Conservation (phyloP, 805 yeast genomes). For the Brettanomyces naardenensis region DNA sequence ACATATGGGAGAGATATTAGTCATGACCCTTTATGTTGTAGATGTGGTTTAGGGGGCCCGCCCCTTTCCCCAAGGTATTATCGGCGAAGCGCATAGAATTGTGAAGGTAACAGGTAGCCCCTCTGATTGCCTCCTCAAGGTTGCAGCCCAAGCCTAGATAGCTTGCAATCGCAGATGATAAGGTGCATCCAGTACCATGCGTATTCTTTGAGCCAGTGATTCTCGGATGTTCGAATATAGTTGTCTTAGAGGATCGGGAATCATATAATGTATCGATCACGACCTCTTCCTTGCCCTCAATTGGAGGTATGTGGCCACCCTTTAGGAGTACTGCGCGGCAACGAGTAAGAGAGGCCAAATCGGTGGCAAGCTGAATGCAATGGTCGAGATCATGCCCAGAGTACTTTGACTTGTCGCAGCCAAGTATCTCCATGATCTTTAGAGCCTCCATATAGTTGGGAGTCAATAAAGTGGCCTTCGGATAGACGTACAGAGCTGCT, state of each 20-base stretch:
- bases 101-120: conserved; percentile 60
- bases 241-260: not conserved
- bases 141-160: conserved; percentile 51
- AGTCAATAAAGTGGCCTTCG: conserved; percentile 53
- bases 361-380: not conserved
- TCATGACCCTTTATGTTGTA: conserved; percentile 21
- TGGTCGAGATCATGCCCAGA: not conserved
- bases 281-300: not conserved
- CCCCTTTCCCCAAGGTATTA: conserved; percentile 19
- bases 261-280: conserved; percentile 5
- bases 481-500: conserved; percentile 35
- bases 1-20: conserved; percentile 9
- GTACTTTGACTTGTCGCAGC: not conserved
- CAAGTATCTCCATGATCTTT: conserved; percentile 4
- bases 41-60: conserved; percentile 75
- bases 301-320: conserved; percentile 25
- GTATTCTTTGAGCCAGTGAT: conserved; percentile 32
- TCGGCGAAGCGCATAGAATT: conserved; percentile 46
- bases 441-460: conserved; percentile 71
- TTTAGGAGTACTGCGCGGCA: conserved; percentile 6
- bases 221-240: conserved; percentile 2
- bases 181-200: conserved; percentile 90
- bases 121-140: conserved; percentile 41
- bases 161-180: conserved; percentile 74
- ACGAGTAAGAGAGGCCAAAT: not conserved